Conservation (phyloP, 75 land plant species). For the Pinus albicaulis region DNA sequence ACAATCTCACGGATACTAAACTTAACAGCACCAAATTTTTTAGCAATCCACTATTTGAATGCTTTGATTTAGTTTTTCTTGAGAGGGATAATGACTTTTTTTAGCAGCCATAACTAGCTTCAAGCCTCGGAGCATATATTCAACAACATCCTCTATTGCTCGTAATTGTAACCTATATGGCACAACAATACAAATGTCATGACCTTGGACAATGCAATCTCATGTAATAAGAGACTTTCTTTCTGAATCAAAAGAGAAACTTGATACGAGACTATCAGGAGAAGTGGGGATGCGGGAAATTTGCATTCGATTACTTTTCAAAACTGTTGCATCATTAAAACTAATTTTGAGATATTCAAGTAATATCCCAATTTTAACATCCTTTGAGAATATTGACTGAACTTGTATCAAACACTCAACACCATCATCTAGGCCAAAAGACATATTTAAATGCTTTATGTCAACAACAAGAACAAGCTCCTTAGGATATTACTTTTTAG, state of each 20-base stretch:
- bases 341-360: constrained; percentile 73
- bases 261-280: constrained; percentile 6
- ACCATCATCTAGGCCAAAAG: constrained; percentile 92
- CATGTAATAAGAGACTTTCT: constrained; percentile 29
- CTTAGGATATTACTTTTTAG: constrained; percentile 41
- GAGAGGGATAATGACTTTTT: constrained; percentile 32
- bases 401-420: constrained; percentile 69
- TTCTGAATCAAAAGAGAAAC: constrained; percentile 23
- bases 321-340: constrained; percentile 64
- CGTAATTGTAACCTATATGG: constrained; percentile 83
- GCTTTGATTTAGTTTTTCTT: constrained; percentile 37
- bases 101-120: constrained; percentile 78
- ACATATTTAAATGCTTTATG: constrained; percentile 65
- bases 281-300: constrained; percentile 78
- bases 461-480: constrained; percentile 81
- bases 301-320: constrained; percentile 87
- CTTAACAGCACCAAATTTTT: constrained; percentile 62
- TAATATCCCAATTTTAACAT: constrained; percentile 90
- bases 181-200: constrained; percentile 80
- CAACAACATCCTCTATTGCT: constrained; percentile 92
- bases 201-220: constrained; percentile 90
- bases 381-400: constrained; percentile 91
- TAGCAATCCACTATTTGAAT: constrained; percentile 30
- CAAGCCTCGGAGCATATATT: constrained; percentile 81
- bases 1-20: constrained; percentile 65